Percentiles rank a stretch among this genome's conserved stretches.
phyloP scores from a whole-genome alignment of 768 basidiomycete genomes.

The Termitomyces sp. region DNA sequence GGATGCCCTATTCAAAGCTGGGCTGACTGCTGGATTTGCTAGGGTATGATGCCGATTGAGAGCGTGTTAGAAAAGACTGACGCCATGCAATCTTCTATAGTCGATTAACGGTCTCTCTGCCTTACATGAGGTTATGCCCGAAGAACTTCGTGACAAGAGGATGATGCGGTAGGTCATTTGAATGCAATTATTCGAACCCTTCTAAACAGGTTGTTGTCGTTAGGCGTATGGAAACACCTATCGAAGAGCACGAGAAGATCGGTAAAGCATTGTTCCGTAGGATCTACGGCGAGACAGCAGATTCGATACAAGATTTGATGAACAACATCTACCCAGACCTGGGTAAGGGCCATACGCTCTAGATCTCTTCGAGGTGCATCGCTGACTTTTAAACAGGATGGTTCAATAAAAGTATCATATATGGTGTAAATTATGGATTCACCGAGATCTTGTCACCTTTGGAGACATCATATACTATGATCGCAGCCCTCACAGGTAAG shows the following conservation, averaged over 20 bases:
- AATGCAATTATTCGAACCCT: not conserved
- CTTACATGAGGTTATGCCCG: slow-evolving; percentile 47
- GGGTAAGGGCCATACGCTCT: slow-evolving; percentile 34
- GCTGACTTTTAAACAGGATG: slow-evolving; percentile 32
- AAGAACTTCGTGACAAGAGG: slow-evolving; percentile 41
- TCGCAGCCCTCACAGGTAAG: slow-evolving; percentile 45
- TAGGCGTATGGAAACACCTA: not conserved
- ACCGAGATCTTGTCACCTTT: slow-evolving; percentile 38
- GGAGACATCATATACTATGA: slow-evolving; percentile 56
- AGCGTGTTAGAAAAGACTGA: not conserved
- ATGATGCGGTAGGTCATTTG: slow-evolving; percentile 31
- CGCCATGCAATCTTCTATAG: slow-evolving; percentile 19
- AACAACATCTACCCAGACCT: slow-evolving; percentile 55
- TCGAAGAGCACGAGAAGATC: slow-evolving; percentile 33
- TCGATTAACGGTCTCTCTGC: slow-evolving; percentile 52
- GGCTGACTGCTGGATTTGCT: slow-evolving; percentile 51
- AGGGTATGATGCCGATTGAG: slow-evolving; percentile 32
- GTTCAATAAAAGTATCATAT: slow-evolving; percentile 48
- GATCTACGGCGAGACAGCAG: slow-evolving; percentile 56
- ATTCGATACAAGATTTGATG: slow-evolving; percentile 40
- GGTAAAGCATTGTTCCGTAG: slow-evolving; percentile 42
- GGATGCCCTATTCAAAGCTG: slow-evolving; percentile 60
- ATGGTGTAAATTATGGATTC: slow-evolving; percentile 51
- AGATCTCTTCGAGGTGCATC: not conserved
- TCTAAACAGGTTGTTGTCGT: not conserved